Evolutionary conservation across 345 rosid species (phyloP).

Genomic region (Geranium brycei): DNA sequence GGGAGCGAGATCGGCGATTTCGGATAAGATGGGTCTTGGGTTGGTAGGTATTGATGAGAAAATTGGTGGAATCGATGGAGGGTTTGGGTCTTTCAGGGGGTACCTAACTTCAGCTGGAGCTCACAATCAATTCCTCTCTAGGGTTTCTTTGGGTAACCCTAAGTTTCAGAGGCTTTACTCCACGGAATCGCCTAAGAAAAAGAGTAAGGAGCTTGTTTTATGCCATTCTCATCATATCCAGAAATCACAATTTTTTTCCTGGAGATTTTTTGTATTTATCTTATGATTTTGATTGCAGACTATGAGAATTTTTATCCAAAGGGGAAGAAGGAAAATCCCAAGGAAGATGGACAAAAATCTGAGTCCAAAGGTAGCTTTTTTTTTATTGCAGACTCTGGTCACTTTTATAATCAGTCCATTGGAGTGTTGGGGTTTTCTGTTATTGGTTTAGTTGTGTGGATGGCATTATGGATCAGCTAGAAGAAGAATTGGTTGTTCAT

Average conservation of each 20-base stretch:
- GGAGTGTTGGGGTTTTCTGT: background rate
- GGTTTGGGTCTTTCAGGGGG: constrained; percentile 44
- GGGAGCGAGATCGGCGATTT: constrained; percentile 25
- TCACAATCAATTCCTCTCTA: constrained; percentile 15
- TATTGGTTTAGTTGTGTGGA: no score
- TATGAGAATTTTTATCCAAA: constrained; percentile 77
- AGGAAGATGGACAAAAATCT: constrained; percentile 64
- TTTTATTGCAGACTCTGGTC: background rate
- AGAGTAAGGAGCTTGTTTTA: constrained; percentile 28
- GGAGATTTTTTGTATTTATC: background rate
- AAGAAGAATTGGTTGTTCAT: background rate
- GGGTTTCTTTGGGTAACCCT: constrained; percentile 43
- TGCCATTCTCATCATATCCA: background rate
- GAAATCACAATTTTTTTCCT: background rate
- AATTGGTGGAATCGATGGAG: constrained; percentile 18
- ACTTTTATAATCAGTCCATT: background rate
- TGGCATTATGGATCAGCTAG: no score
- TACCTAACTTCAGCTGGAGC: constrained; percentile 38
- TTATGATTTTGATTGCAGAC: constrained; percentile 32
- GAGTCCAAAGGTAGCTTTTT: constrained; percentile 51
- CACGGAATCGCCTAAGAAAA: constrained; percentile 59
- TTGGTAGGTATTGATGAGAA: constrained; percentile 12
- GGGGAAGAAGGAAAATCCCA: constrained; percentile 69
- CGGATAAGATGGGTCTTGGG: constrained; percentile 10
- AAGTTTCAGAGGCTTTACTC: constrained; percentile 50